phyloP scores from a whole-genome alignment of 257 asterid species.

The Schizonepeta tenuifolia region DNA sequence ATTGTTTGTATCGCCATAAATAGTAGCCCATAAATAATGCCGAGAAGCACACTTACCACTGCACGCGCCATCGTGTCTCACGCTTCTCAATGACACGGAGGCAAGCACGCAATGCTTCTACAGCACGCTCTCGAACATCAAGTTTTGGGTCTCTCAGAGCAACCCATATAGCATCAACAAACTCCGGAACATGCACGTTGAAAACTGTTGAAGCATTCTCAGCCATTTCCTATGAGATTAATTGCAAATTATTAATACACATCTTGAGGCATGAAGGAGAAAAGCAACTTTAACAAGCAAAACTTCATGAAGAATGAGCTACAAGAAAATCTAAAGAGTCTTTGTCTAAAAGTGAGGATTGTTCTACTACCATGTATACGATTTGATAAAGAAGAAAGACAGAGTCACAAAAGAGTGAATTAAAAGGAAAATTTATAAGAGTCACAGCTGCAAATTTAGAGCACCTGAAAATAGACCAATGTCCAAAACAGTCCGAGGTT shows the following conservation, averaged over 20 bases:
- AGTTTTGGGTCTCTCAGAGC: constrained; percentile 91
- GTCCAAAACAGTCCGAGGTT: not conserved
- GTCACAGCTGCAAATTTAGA: constrained; percentile 5
- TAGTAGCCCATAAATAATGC: not conserved
- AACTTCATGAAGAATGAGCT: constrained; percentile 18
- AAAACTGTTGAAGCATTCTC: constrained; percentile 99
- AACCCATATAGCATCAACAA: constrained; percentile 99
- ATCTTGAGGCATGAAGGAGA: constrained; percentile 20
- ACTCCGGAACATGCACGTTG: constrained; percentile 94
- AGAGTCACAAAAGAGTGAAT: not conserved
- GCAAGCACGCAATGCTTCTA: constrained; percentile 98
- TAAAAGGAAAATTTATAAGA: not conserved
- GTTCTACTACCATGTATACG: not conserved
- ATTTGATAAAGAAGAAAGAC: not conserved
- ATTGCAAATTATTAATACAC: constrained; percentile 24
- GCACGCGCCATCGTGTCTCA: constrained; percentile 99
- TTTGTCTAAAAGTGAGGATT: not conserved
- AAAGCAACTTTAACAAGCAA: constrained; percentile 21
- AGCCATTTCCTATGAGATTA: constrained; percentile 86
- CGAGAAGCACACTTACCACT: constrained; percentile 68
- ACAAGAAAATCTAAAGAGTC: not conserved
- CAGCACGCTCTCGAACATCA: constrained; percentile 92
- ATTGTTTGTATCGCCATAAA: constrained; percentile 20
- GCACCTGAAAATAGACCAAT: not conserved
- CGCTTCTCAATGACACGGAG: constrained; percentile 97